Evolutionary conservation across 306 rosid genomes (phyloP), one percentile per base, ranked within the genome.

Genomic region (Datisca glomerata): DNA sequence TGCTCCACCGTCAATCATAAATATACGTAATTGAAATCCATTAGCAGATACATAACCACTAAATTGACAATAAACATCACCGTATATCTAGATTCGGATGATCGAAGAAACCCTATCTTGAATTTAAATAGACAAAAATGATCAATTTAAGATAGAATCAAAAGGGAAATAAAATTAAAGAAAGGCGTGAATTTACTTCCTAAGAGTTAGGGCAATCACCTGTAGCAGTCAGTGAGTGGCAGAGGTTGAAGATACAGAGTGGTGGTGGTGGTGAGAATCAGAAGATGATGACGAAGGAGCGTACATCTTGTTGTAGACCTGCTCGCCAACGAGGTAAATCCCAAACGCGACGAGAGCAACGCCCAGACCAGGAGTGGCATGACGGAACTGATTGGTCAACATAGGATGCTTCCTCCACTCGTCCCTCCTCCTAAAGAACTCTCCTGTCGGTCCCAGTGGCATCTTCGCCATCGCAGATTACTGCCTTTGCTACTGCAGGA

Each of bases 401-500:
- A 56, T 70, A 2, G 98, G 98, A 18, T 89, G 95, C 79, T 80
- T 89, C 81, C 98, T 84, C 98, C 98, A 89, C 33, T 31, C 78
- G 37, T 89, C 98, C 62, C 92, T 84, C 63, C 98, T 64, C 71
- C 69, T 72, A 76, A 89, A 89, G 57, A 89, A 84, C 67, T 89
- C 96, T 36, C 65, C 92, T 0, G 94, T 80, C 17, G 69, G 15
- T 33, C 80, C 83, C 54, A 75, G 33, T 11, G 71, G 36, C 59
- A 57, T 66, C 13, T 58, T 65, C 38, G 70, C 73, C 81, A 71
- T 71, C 41, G 1, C 46, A 16, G 18, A 27, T n/a, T n/a, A n/a
- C n/a, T n/a, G n/a, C n/a, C n/a, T n/a, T n/a, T n/a, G n/a, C n/a
- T 31, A 31, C 35, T 13, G 35, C 35, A 1, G 35, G 35, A 5